Evolutionary conservation across 257 asterid genomes (phyloP).

Genomic region (Striga asiatica): DNA sequence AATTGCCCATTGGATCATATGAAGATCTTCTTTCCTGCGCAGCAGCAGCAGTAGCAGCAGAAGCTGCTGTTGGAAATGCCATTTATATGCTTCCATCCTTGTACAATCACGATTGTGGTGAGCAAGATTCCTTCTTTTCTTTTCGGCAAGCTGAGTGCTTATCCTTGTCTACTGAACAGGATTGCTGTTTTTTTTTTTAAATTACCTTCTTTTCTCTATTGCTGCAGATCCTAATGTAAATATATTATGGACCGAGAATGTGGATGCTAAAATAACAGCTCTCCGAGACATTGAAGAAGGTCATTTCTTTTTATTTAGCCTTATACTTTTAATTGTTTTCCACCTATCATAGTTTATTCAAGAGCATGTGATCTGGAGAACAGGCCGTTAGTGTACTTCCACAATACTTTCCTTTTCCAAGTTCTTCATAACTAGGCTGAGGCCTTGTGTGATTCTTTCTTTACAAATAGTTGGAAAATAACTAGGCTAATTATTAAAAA

Average conservation of each 20-base stretch:
- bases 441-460: background rate
- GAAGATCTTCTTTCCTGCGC: conserved; percentile 72
- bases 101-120: conserved; percentile 90
- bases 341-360: background rate
- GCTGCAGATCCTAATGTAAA: background rate
- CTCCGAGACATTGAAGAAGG: background rate
- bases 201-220: background rate
- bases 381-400: too few relatives aligned
- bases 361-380: background rate
- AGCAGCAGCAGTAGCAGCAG: conserved; percentile 70
- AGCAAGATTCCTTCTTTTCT: conserved; percentile 19
- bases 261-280: background rate
- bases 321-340: background rate
- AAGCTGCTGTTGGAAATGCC: conserved; percentile 80
- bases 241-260: background rate
- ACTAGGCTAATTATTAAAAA: too few relatives aligned
- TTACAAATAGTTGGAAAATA: background rate
- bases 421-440: background rate
- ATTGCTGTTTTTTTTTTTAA: background rate
- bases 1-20: conserved; percentile 51
- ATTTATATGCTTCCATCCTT: conserved; percentile 67
- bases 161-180: background rate
- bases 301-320: background rate
- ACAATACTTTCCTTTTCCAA: too few relatives aligned
- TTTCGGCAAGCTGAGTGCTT: conserved; percentile 8